phyloP scores from a whole-genome alignment of 2,329 filamentous ascomycete genomes.

The Mycosphaerella sp. region DNA sequence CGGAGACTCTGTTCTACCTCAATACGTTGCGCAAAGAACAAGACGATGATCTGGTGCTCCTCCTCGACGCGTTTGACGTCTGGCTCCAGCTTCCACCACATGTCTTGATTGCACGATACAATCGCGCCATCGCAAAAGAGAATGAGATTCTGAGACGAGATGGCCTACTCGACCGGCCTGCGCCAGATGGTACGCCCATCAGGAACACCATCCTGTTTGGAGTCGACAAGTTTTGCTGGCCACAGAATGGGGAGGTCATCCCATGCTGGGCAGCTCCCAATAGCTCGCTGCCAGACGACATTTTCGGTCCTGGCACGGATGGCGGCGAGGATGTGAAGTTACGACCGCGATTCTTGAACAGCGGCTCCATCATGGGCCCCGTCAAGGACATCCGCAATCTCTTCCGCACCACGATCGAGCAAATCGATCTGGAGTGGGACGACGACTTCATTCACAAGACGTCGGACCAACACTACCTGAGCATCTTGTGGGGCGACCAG shows the following conservation, averaged over 20 bases:
- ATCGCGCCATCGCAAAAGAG: constrained; percentile 47
- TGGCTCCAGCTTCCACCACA: constrained; percentile 60
- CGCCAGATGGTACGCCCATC: constrained; percentile 3
- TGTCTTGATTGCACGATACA: constrained; percentile 56
- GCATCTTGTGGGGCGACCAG: constrained; percentile 18
- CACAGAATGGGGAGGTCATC: constrained; percentile 16
- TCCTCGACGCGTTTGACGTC: constrained; percentile 57
- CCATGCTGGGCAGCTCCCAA: constrained; percentile 1
- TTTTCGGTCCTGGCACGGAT: constrained; percentile 10
- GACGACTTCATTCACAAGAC: constrained; percentile 11
- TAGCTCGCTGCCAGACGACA: constrained; percentile 6
- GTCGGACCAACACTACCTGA: constrained; percentile 18
- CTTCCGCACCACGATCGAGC: constrained; percentile 6
- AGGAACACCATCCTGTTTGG: constrained; percentile 24
- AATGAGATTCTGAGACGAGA: constrained; percentile 38
- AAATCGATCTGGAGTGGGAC: constrained; percentile 5
- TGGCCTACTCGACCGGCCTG: constrained; percentile 1
- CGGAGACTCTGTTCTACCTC: constrained; percentile 16
- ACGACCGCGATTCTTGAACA: constrained; percentile 16
- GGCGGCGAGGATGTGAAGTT: background rate
- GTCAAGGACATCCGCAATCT: constrained; percentile 13
- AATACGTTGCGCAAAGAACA: constrained; percentile 7
- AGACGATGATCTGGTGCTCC: constrained; percentile 53
- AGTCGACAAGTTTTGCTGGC: constrained; percentile 28
- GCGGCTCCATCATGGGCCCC: constrained; percentile 17